Evolutionary conservation across 345 rosid species (phyloP).

Genomic region (Euphorbia pulcherrima): DNA sequence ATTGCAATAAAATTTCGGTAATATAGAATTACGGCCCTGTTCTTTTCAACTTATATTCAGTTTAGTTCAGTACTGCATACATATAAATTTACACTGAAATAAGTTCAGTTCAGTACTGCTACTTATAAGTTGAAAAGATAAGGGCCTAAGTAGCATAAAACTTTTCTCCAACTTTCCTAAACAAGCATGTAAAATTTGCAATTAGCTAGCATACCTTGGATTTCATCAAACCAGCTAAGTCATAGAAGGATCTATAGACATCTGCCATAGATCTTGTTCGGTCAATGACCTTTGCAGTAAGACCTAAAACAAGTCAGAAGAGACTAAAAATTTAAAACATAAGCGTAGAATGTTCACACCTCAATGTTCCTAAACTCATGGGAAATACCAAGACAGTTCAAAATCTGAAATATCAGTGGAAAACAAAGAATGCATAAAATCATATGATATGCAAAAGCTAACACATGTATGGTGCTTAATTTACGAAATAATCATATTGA

Average conservation of each 20-base stretch:
- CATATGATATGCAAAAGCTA: neutral
- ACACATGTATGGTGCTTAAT: neutral
- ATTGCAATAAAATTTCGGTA: neutral
- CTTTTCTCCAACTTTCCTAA: neutral
- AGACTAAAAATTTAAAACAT: conserved; percentile 4
- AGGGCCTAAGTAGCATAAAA: too few species aligned
- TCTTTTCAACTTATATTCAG: too few species aligned
- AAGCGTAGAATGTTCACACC: neutral
- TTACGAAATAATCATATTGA: neutral
- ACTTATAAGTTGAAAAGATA: too few species aligned
- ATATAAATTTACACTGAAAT: too few species aligned
- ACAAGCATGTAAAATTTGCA: neutral
- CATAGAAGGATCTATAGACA: conserved; percentile 84
- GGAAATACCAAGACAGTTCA: neutral
- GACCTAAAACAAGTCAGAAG: conserved; percentile 45
- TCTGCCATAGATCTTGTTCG: conserved; percentile 78
- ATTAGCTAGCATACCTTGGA: conserved; percentile 44
- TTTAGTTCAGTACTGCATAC: too few species aligned
- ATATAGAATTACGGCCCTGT: neutral
- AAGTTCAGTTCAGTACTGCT: too few species aligned
- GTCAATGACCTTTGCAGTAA: conserved; percentile 79
- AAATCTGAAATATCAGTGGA: neutral
- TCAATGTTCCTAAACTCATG: neutral
- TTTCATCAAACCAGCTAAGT: conserved; percentile 67
- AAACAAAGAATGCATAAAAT: conserved; percentile 1